These are phyloP conservation scores for Aspergillus fijiensis DNA, from an alignment of 2,329 filamentous ascomycete genomes.

Conservation along the genomic window DNA sequence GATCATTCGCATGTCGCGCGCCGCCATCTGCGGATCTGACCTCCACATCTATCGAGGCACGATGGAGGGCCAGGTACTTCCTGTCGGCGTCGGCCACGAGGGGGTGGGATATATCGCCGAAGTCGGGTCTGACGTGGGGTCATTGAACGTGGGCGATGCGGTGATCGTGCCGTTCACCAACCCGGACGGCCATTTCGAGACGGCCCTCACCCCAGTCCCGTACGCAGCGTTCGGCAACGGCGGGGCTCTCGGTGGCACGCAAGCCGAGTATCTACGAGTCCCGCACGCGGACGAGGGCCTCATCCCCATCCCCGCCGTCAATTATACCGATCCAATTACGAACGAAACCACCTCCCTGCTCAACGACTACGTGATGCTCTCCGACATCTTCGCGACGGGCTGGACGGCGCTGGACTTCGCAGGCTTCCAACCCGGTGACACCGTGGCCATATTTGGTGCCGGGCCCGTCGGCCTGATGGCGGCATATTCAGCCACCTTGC, in stretches of 20 bases:
- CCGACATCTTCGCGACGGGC: slow-evolving; percentile 43
- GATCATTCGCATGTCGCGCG: not conserved
- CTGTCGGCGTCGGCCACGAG: not conserved
- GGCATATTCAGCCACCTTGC: slow-evolving; percentile 60
- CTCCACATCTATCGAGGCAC: slow-evolving; percentile 1
- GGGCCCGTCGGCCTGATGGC: slow-evolving; percentile 66
- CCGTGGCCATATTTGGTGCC: slow-evolving; percentile 62
- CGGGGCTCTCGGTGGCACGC: not conserved
- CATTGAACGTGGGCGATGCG: not conserved
- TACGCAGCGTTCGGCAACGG: too few relatives aligned
- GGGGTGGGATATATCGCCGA: not conserved
- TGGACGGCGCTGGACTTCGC: slow-evolving; percentile 39
- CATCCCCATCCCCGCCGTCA: not conserved
- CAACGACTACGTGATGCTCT: slow-evolving; percentile 27
- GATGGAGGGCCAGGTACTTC: not conserved
- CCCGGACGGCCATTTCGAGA: too few relatives aligned
- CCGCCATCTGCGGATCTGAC: slow-evolving; percentile 3
- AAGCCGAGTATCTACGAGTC: not conserved
- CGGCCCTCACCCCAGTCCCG: too few relatives aligned
- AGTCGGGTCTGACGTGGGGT: not conserved
- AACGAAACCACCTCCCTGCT: not conserved
- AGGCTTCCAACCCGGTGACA: slow-evolving; percentile 50
- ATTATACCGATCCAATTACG: not conserved
- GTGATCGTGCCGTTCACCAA: not conserved
- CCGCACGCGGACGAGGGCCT: not conserved